Conservation (phyloP, 164 flowering plant species). For the Nymphaea thermarum region DNA sequence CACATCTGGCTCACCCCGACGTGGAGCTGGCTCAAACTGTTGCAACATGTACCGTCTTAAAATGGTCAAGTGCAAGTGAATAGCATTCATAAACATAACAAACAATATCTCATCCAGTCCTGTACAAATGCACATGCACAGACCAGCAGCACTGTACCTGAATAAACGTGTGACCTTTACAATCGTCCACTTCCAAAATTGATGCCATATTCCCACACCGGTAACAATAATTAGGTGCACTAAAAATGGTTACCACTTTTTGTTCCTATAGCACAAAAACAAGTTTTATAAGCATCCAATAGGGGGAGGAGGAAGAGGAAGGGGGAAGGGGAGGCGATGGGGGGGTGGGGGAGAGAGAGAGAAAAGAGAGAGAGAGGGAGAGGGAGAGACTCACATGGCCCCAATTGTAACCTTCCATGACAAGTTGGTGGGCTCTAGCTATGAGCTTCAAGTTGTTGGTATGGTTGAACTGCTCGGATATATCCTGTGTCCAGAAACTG, state of each 20-base stretch:
- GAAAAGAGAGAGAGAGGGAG: too few relatives aligned
- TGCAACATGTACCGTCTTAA: too few relatives aligned
- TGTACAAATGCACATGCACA: too few relatives aligned
- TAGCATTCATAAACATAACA: too few relatives aligned
- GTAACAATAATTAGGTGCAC: conserved; percentile 97
- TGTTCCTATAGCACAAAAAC: conserved; percentile 52
- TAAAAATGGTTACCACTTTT: conserved; percentile 96
- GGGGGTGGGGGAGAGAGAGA: too few relatives aligned
- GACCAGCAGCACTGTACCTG: conserved; percentile 36
- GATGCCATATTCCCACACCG: conserved; percentile 99
- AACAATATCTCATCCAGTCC: too few relatives aligned
- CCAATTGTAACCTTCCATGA: conserved; percentile 99
- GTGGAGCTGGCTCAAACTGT: conserved; percentile 98
- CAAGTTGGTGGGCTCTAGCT: conserved; percentile 97
- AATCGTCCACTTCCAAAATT: conserved; percentile 93
- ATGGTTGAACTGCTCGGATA: conserved; percentile 95
- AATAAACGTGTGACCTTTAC: conserved; percentile 88
- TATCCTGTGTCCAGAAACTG: conserved; percentile 41
- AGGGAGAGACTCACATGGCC: conserved; percentile 52
- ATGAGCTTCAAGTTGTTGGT: conserved; percentile 85
- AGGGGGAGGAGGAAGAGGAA: too few relatives aligned
- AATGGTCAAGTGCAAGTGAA: too few relatives aligned
- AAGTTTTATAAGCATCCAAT: too few relatives aligned
- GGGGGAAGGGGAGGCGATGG: too few relatives aligned
- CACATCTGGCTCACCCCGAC: conserved; percentile 98